Percentiles rank a stretch among this genome's conserved stretches.
Conservation (phyloP, 2,329 filamentous ascomycete genomes). For the Aspergillus uvarum region DNA sequence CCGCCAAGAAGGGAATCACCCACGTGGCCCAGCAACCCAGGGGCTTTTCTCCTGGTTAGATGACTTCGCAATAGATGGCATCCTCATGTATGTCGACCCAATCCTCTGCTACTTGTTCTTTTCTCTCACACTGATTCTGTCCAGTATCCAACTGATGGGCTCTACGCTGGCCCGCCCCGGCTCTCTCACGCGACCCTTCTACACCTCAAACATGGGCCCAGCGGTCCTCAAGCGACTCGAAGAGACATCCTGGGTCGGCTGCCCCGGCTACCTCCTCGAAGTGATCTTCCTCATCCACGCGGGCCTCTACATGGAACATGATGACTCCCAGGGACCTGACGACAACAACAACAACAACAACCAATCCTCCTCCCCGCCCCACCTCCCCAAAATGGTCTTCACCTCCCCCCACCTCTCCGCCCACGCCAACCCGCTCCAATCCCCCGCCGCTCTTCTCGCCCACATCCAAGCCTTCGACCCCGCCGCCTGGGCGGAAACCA, state of each 20-base stretch:
- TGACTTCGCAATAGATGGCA: constrained; percentile 39
- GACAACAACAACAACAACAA: constrained; percentile 16
- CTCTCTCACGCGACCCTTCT: constrained; percentile 40
- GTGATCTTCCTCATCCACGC: constrained; percentile 43
- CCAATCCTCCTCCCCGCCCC: too few relatives aligned
- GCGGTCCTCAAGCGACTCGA: constrained; percentile 41
- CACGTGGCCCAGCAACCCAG: constrained; percentile 17
- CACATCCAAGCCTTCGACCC: constrained; percentile 43
- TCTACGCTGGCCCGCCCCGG: constrained; percentile 43
- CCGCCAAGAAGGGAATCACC: constrained; percentile 28
- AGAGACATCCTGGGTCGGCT: constrained; percentile 43
- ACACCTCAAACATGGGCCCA: constrained; percentile 37
- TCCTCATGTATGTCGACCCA: constrained; percentile 32
- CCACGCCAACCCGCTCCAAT: constrained; percentile 30
- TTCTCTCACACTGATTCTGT: neutral
- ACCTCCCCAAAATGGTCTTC: constrained; percentile 30
- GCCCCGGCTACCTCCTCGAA: constrained; percentile 42
- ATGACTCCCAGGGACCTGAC: constrained; percentile 22
- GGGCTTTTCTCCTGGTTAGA: constrained; percentile 36
- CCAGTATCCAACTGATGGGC: constrained; percentile 44
- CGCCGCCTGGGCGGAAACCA: constrained; percentile 37
- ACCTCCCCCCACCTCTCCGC: constrained; percentile 28
- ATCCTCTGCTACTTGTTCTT: neutral
- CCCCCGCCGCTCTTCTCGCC: constrained; percentile 33
- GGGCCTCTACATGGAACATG: constrained; percentile 32